Base-by-base conservation (phyloP, 352 stramenopile genomes). In the Globisporangium acanthophoron region DNA sequence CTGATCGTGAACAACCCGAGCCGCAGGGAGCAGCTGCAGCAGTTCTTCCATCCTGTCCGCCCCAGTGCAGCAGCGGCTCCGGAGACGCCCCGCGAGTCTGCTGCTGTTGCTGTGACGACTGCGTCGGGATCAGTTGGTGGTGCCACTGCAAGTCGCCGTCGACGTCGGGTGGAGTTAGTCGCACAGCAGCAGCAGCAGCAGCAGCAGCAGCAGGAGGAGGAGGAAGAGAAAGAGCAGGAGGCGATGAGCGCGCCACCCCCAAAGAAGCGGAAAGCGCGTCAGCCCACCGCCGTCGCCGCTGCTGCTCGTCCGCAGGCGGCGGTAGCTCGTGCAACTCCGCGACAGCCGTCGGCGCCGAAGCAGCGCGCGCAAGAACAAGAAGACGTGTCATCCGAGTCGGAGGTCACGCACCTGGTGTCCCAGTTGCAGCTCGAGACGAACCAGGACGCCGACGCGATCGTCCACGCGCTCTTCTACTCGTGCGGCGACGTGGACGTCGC, bases 391-490 rank as follows among this genome's bases (percentile, higher is more conserved):
- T 73, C 62, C 12, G 63, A 80, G 31, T 31, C 54, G 15, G 67
- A 73, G 45, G 53, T 61, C 0, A 65, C 80, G 20, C 41, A 52
- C 2, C 41, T 78, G 13, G 64, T 77, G 15, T 66, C 47, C 40
- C 65, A 66, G 35, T 62, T 84, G 3, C 67, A 74, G 48, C 54
- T 79, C 18, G 58, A 73, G 21, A 84, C 70, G 0, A 52, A 63
- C 5, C 62, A 77, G 35, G 54, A 64, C 15, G 39, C 63, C 29
- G 45, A 54, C 41, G 20, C 64, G 5, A 56, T 82, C 35, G 48
- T 74, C 1, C 61, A 83, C 52, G 75, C 73, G 16, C 54, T 85
- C 24, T 83, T 78, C 54, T 81, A 74, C 51, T 65, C 62, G 37
- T 75, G 63, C 20, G 71, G 75, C 1, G 51, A 75, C 43, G 55